These are phyloP conservation scores for Daldinia loculata DNA, from an alignment of 495 filamentous ascomycete species.

Conservation along the genomic window DNA sequence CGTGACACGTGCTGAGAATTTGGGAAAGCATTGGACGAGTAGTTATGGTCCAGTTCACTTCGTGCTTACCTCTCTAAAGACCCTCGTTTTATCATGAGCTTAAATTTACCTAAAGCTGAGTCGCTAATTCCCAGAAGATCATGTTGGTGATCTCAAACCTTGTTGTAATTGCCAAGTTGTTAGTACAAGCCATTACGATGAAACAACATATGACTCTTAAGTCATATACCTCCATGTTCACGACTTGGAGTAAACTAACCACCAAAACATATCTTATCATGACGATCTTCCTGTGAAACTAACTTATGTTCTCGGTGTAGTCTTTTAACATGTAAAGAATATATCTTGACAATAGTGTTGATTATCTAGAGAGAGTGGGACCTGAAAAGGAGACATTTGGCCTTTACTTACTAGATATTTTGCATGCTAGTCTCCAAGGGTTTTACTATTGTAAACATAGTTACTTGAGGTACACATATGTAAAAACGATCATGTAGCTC, in stretches of 20 bases:
- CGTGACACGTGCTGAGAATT: neutral
- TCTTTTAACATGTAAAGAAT: neutral
- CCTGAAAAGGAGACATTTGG: neutral
- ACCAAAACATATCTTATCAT: neutral
- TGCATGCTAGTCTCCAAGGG: neutral
- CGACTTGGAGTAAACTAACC: neutral
- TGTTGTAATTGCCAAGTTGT: neutral
- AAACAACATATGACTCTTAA: neutral
- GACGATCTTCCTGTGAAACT: neutral
- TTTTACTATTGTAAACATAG: neutral
- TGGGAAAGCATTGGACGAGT: neutral
- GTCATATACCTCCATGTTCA: neutral
- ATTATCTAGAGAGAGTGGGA: neutral
- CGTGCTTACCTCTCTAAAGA: neutral
- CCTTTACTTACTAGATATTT: neutral
- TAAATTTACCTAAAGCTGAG: neutral
- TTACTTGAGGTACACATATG: too few relatives aligned
- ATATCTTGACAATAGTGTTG: neutral
- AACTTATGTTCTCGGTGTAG: neutral
- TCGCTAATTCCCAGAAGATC: neutral
- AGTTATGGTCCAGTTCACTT: neutral
- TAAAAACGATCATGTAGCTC: neutral
- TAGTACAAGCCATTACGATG: neutral
- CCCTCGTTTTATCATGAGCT: neutral
- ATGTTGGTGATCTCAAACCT: neutral